Evolutionary conservation across 2,329 filamentous ascomycete species (phyloP), one percentile per base, ranked within the genome.

Genomic region (Lecanicillium sp.): DNA sequence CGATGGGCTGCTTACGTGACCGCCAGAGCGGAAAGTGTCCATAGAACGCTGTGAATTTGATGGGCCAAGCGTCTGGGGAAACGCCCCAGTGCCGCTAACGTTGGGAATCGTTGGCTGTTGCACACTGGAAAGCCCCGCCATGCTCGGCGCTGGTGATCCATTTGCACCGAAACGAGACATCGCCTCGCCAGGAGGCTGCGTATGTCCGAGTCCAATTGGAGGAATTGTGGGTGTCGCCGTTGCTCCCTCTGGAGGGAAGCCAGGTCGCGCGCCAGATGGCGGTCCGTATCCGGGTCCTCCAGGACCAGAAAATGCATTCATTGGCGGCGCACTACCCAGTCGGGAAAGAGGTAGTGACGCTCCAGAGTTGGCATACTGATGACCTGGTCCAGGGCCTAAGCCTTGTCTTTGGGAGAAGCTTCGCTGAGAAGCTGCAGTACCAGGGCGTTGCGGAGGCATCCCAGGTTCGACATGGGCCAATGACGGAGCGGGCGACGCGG

Each of bases 401-500:
- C 44, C 43, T 25, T 44, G 33, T 15, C 45, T 39, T 22, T 44
- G 36, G 2, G 34, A 49, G 32, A 56, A 60, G 36, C 54, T 59
- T 18, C 57, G 50, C 19, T 62, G 61, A 1, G 60, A 63, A 33
- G 50, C 54, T 4, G 60, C 48, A 13, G 64, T 68, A 15, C 55
- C 56, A 6, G 60, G 53, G 22, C 58, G 60, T 2, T 52, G 49
- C 9, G 56, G 60, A 6, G 57, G 49, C 10, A 51, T 44, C 11
- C 44, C 45, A 29, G 46, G 44, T 36, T 51, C 48, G 15, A 54
- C 8, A 4, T 46, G 42, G 12, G 64, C 58, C 10, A 66, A 39
- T 22, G 58, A 50, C 22, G 63, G 59, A 5, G 52, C 58, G 3
- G 62, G 62, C 2, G 65, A 64, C 4, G 55, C 53, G 6, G 61